Evolutionary conservation across 495 filamentous ascomycete species (phyloP).

Genomic region (Aspergillus campestris): DNA sequence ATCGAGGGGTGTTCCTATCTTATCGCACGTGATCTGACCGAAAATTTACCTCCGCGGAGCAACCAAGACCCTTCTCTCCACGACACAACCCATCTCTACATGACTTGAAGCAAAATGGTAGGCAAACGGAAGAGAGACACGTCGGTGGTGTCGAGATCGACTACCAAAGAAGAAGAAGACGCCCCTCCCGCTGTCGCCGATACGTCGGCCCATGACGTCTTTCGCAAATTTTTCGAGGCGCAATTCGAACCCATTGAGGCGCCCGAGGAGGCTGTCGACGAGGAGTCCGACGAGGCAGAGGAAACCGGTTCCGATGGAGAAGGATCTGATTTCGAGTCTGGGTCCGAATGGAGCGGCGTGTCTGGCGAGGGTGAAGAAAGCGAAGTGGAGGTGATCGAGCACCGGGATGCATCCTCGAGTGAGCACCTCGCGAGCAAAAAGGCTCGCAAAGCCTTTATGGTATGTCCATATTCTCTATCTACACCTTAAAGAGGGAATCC

Average conservation of each 20-base stretch:
- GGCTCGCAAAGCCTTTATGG: constrained; percentile 73
- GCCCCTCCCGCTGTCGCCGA: constrained; percentile 9
- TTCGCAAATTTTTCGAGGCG: constrained; percentile 79
- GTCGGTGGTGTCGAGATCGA: constrained; percentile 23
- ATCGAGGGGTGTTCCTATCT: constrained; percentile 27
- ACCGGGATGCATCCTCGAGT: constrained; percentile 33
- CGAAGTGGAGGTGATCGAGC: constrained; percentile 57
- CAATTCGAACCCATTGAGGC: constrained; percentile 66
- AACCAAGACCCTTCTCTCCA: neutral
- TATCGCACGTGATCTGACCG: constrained; percentile 34
- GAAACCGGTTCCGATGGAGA: constrained; percentile 27
- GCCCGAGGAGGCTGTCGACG: constrained; percentile 7
- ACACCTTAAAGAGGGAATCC: neutral
- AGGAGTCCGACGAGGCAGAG: constrained; percentile 15
- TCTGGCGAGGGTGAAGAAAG: constrained; percentile 34
- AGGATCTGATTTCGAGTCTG: constrained; percentile 11
- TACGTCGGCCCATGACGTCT: constrained; percentile 40
- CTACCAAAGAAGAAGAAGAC: constrained; percentile 9
- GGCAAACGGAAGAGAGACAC: constrained; percentile 35
- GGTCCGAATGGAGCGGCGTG: constrained; percentile 61
- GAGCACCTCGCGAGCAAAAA: constrained; percentile 46
- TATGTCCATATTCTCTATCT: constrained; percentile 23
- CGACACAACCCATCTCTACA: neutral
- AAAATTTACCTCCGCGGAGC: neutral
- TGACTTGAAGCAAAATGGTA: constrained; percentile 12